Conservation (phyloP, 768 basidiomycete species). For the Leccinum obscurum region DNA sequence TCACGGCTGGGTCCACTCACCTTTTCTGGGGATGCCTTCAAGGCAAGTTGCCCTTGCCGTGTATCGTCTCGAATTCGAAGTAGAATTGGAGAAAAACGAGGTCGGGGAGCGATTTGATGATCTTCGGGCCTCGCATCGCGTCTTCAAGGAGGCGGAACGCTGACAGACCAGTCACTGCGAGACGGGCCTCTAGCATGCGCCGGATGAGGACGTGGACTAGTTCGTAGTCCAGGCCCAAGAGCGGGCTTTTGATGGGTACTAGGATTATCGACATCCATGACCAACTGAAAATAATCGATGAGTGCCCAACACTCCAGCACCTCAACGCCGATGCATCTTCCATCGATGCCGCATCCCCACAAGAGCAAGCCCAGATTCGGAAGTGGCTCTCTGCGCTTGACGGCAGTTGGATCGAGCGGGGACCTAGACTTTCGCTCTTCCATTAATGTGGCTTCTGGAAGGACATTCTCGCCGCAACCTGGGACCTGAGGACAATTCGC, state of each 20-base stretch:
- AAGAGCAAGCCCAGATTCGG: no score
- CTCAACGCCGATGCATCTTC: constrained; percentile 16
- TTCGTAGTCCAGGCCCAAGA: no score
- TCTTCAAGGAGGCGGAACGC: constrained; percentile 22
- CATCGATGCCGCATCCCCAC: constrained; percentile 3
- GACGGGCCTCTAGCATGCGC: constrained; percentile 38
- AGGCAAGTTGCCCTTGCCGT: constrained; percentile 39
- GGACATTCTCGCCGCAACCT: constrained; percentile 53
- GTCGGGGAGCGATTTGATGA: constrained; percentile 47
- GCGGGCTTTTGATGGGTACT: no score
- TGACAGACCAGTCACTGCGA: constrained; percentile 24
- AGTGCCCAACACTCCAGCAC: constrained; percentile 21
- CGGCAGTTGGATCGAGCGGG: no score
- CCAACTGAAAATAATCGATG: neutral
- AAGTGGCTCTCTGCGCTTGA: no score
- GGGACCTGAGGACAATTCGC: constrained; percentile 51
- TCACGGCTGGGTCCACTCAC: constrained; percentile 9
- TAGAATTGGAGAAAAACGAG: constrained; percentile 56
- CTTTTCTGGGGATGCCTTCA: constrained; percentile 47
- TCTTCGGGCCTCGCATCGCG: constrained; percentile 24
- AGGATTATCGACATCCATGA: no score
- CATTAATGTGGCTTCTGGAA: constrained; percentile 44
- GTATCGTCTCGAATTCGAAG: constrained; percentile 53
- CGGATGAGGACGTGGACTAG: constrained; percentile 29
- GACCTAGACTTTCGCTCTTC: constrained; percentile 14